Conservation (phyloP, 1,284 basidiomycete species). For the Athelia sp. region DNA sequence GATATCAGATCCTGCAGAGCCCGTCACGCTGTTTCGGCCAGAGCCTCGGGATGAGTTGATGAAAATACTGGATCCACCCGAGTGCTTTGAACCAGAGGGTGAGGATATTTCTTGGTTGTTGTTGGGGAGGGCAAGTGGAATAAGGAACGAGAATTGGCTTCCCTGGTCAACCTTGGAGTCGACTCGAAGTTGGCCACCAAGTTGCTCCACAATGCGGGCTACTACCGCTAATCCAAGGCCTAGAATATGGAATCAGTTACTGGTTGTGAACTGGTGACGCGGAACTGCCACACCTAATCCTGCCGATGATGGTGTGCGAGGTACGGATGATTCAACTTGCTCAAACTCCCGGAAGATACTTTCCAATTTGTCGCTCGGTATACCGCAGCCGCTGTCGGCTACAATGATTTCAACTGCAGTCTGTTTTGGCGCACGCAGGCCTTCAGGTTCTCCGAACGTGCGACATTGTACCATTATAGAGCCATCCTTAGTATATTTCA, state of each 20-base stretch:
- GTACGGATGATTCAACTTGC: slow-evolving; percentile 62
- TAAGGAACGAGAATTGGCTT: slow-evolving; percentile 70
- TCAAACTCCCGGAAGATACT: slow-evolving; percentile 86
- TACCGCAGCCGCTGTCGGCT: slow-evolving; percentile 78
- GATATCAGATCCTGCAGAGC: slow-evolving; percentile 37
- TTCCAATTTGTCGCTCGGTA: slow-evolving; percentile 68
- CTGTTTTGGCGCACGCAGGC: slow-evolving; percentile 38
- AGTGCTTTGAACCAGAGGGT: background rate
- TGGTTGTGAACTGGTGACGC: background rate
- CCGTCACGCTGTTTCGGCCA: too few relatives aligned
- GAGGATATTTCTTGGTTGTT: slow-evolving; percentile 9
- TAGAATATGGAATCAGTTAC: slow-evolving; percentile 13
- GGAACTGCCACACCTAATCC: slow-evolving; percentile 42
- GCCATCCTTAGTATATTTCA: slow-evolving; percentile 74
- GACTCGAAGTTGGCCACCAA: slow-evolving; percentile 76
- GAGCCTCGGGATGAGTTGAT: background rate
- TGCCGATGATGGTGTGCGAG: slow-evolving; percentile 28
- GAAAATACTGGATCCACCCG: slow-evolving; percentile 14
- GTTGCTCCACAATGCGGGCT: slow-evolving; percentile 78
- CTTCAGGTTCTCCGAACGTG: slow-evolving; percentile 47
- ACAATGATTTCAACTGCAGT: slow-evolving; percentile 71
- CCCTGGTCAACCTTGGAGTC: slow-evolving; percentile 69
- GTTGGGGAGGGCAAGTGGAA: slow-evolving; percentile 47
- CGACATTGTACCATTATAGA: slow-evolving; percentile 63
- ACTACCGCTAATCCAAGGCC: slow-evolving; percentile 80